Evolutionary conservation across 2,329 filamentous ascomycete genomes (phyloP).

Genomic region (Venturia asperata): DNA sequence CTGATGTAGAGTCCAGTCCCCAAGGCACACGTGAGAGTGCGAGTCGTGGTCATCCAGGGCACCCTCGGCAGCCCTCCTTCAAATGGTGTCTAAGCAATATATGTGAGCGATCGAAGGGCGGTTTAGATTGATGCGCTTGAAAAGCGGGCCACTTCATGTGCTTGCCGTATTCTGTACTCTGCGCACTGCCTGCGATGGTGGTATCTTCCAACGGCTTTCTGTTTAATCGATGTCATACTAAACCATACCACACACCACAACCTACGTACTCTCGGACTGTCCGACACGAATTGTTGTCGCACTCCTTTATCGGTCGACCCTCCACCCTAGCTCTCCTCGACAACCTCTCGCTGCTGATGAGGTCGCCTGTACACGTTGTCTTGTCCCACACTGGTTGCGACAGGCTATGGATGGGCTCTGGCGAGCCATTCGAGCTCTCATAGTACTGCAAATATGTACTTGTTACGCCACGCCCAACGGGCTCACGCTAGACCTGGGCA

Average conservation of each 20-base stretch:
- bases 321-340: background rate
- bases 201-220: background rate
- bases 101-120: constrained; percentile 10
- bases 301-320: background rate
- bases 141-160: constrained; percentile 1
- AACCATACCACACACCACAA: background rate
- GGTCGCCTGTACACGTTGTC: background rate
- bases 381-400: background rate
- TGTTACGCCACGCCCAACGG: background rate
- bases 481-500: constrained; percentile 7
- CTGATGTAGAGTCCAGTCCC: background rate
- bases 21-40: background rate
- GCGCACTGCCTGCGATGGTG: background rate
- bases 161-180: background rate
- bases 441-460: constrained; percentile 8
- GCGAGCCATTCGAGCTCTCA: constrained; percentile 16
- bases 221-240: background rate
- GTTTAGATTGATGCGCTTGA: constrained; percentile 11
- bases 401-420: constrained; percentile 12
- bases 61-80: constrained; percentile 2
- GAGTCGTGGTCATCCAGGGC: constrained; percentile 5
- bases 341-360: constrained; percentile 4
- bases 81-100: constrained; percentile 15
- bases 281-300: background rate
- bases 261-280: background rate